phyloP scores from a whole-genome alignment of 192 early-diverging fungal genomes.

The Coemansia sp. region DNA sequence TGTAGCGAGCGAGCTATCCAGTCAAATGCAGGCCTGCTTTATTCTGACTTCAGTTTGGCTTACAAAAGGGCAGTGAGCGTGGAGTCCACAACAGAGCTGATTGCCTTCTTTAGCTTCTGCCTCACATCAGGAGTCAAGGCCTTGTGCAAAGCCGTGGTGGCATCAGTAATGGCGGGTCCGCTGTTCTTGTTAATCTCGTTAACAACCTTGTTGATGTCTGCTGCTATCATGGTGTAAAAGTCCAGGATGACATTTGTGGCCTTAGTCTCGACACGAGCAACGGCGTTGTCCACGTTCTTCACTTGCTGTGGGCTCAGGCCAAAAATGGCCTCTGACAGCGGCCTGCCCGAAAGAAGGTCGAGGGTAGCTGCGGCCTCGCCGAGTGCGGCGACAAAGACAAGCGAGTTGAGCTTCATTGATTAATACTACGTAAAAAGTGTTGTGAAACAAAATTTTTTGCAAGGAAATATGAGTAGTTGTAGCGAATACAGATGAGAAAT shows the following conservation, averaged over 20 bases:
- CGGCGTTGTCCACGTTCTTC: conserved; percentile 40
- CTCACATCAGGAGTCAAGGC: conserved; percentile 48
- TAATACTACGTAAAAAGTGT: not conserved
- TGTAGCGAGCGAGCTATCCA: not conserved
- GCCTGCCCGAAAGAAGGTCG: conserved; percentile 42
- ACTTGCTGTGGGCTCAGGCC: conserved; percentile 45
- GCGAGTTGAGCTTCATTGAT: conserved; percentile 30
- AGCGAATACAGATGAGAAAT: not conserved
- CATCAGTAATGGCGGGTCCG: conserved; percentile 34
- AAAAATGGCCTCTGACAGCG: conserved; percentile 49
- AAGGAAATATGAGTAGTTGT: not conserved
- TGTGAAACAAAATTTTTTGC: not conserved
- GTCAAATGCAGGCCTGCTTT: not conserved
- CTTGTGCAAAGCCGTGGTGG: conserved; percentile 31
- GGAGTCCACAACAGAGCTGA: conserved; percentile 38
- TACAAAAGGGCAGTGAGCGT: conserved; percentile 42
- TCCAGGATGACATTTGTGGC: conserved; percentile 11
- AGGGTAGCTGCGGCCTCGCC: conserved; percentile 44
- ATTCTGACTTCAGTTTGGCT: not conserved
- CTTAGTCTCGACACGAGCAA: conserved; percentile 32
- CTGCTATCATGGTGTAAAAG: conserved; percentile 16
- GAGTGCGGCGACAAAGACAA: conserved; percentile 25
- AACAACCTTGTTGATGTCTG: conserved; percentile 29
- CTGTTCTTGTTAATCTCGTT: conserved; percentile 41
- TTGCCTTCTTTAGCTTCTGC: conserved; percentile 51